Percentiles rank a stretch among this genome's conserved stretches.
Evolutionary conservation across 2,329 filamentous ascomycete species (phyloP).

Genomic region (Scedosporium minutisporum): DNA sequence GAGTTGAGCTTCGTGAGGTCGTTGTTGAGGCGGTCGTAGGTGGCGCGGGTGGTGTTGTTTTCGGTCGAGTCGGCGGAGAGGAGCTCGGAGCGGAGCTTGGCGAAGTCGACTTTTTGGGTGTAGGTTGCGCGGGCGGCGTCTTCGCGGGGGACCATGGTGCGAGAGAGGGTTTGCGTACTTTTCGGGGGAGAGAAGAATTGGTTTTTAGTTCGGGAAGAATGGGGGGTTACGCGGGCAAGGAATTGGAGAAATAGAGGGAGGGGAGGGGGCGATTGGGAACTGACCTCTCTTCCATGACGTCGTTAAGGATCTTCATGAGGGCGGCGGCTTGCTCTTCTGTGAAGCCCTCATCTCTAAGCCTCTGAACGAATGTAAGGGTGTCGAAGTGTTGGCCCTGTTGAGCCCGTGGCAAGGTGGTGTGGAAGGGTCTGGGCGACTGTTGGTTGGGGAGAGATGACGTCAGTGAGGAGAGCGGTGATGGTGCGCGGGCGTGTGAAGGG

Average conservation of each 20-base stretch:
- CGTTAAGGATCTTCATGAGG: constrained; percentile 97
- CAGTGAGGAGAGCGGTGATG: constrained; percentile 1
- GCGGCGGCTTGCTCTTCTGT: constrained; percentile 90
- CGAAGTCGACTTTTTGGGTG: constrained; percentile 92
- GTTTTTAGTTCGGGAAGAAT: too few relatives aligned
- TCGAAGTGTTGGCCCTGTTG: constrained; percentile 89
- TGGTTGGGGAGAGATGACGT: constrained; percentile 8
- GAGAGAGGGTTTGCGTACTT: constrained; percentile 90
- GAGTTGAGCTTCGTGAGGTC: constrained; percentile 91
- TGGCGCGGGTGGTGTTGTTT: constrained; percentile 74
- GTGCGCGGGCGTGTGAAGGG: neutral
- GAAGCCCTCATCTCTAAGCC: constrained; percentile 82
- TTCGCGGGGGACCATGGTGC: constrained; percentile 95
- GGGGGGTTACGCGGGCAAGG: neutral
- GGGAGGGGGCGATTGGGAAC: neutral
- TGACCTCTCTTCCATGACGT: constrained; percentile 90
- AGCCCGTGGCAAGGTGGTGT: constrained; percentile 48
- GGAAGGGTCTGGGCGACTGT: constrained; percentile 44
- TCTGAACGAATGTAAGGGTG: constrained; percentile 92
- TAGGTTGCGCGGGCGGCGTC: constrained; percentile 75
- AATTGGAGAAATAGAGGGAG: neutral
- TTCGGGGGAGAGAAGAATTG: neutral
- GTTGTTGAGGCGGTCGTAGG: constrained; percentile 87
- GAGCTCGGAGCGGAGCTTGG: constrained; percentile 89
- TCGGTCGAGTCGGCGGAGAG: constrained; percentile 88